Percentiles rank a stretch among this genome's conserved stretches.
Evolutionary conservation across 2,329 filamentous ascomycete species (phyloP).

Genomic region (Venturia effusa): DNA sequence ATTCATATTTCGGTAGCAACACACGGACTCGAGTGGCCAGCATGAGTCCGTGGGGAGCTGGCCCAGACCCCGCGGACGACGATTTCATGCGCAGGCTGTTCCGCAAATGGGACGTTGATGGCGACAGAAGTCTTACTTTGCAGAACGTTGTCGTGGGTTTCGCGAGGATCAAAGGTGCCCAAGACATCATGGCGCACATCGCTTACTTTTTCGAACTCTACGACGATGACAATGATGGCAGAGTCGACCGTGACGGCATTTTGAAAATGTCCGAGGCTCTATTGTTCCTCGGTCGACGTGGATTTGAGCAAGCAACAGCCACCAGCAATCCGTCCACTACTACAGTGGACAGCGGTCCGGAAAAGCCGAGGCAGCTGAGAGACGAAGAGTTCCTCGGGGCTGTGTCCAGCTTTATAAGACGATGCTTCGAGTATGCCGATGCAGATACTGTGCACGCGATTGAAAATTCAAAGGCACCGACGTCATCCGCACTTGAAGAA

Average conservation of each 20-base stretch:
- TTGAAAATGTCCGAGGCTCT: constrained; percentile 88
- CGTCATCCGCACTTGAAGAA: constrained; percentile 36
- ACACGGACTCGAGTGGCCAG: constrained; percentile 29
- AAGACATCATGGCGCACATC: constrained; percentile 96
- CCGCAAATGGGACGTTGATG: constrained; percentile 74
- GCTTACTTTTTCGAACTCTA: constrained; percentile 97
- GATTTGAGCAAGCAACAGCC: constrained; percentile 55
- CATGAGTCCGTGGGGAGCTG: constrained; percentile 45
- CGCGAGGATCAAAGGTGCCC: constrained; percentile 81
- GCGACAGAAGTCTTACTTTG: constrained; percentile 65
- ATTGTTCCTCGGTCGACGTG: constrained; percentile 81
- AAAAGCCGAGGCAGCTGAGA: constrained; percentile 24
- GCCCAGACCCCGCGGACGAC: constrained; percentile 72
- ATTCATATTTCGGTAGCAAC: constrained; percentile 45
- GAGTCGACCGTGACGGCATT: constrained; percentile 90
- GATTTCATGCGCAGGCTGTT: constrained; percentile 89
- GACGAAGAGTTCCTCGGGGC: constrained; percentile 88
- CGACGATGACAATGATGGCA: constrained; percentile 83
- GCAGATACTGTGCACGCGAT: constrained; percentile 52
- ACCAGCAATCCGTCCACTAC: constrained; percentile 15
- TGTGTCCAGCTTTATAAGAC: constrained; percentile 87
- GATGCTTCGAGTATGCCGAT: constrained; percentile 97
- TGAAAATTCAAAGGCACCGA: constrained; percentile 14
- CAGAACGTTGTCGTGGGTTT: constrained; percentile 89
- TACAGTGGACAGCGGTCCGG: neutral